A percentile compares a stretch with the other conserved stretches of the same genome.
These are phyloP conservation scores for Apiospora hydei DNA, from an alignment of 2,329 filamentous ascomycete species.

Conservation along the genomic window DNA sequence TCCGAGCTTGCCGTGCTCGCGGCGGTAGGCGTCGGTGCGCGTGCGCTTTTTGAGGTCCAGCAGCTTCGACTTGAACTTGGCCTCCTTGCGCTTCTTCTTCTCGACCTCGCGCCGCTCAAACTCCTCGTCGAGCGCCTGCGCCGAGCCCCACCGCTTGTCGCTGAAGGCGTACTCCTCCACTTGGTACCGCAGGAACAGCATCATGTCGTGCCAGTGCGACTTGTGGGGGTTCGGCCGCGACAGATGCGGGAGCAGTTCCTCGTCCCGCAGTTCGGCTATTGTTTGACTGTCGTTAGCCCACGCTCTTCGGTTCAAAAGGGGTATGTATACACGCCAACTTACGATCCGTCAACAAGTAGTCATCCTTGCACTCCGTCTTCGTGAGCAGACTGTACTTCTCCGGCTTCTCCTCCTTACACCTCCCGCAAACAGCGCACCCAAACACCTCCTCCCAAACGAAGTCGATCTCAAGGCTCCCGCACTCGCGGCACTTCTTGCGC, in stretches of 20 bases:
- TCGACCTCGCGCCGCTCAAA: conserved; percentile 81
- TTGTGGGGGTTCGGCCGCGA: conserved; percentile 95
- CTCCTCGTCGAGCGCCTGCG: conserved; percentile 86
- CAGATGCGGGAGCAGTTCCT: conserved; percentile 84
- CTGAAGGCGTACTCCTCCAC: conserved; percentile 92
- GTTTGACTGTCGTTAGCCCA: background rate
- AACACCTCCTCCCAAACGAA: conserved; percentile 94
- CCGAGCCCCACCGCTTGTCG: conserved; percentile 83
- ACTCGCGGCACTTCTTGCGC: conserved; percentile 84
- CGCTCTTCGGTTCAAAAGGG: background rate
- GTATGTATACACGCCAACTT: conserved; percentile 41
- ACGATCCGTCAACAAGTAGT: conserved; percentile 94
- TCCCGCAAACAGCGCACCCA: conserved; percentile 74
- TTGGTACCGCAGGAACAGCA: conserved; percentile 92
- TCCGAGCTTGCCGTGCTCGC: conserved; percentile 65
- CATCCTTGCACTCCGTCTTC: conserved; percentile 94
- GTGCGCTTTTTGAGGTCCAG: conserved; percentile 93
- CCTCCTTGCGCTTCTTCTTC: conserved; percentile 86
- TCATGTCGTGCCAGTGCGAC: conserved; percentile 97
- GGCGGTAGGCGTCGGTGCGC: conserved; percentile 84
- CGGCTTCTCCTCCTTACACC: conserved; percentile 87
- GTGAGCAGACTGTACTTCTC: conserved; percentile 96
- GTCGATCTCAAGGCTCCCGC: conserved; percentile 85
- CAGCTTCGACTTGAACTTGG: conserved; percentile 89
- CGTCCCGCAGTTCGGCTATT: conserved; percentile 86